Conservation (phyloP, 2,329 filamentous ascomycete genomes). For the Chrysoporthe cubensis region DNA sequence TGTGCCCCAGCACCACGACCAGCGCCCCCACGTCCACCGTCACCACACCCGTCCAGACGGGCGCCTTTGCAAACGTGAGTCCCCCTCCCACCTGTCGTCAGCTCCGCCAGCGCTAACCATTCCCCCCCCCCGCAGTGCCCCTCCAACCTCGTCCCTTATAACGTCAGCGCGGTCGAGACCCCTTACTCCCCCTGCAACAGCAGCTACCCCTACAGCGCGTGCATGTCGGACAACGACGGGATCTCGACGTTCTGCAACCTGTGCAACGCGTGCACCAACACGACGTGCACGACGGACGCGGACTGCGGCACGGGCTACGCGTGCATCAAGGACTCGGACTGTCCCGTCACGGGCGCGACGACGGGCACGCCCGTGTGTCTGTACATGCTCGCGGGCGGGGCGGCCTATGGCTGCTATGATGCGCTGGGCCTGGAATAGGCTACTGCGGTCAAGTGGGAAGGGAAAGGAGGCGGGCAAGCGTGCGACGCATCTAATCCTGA, state of each 20-base stretch:
- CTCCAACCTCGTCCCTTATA: constrained; percentile 25
- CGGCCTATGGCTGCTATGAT: constrained; percentile 20
- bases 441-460: neutral
- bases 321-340: constrained; percentile 26
- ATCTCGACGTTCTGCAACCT: constrained; percentile 26
- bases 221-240: constrained; percentile 25
- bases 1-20: constrained; percentile 23
- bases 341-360: constrained; percentile 15
- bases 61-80: constrained; percentile 25
- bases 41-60: constrained; percentile 26
- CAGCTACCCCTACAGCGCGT: constrained; percentile 16
- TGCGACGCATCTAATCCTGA: neutral
- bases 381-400: constrained; percentile 25
- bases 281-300: constrained; percentile 20
- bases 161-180: constrained; percentile 19
- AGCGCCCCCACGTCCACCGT: constrained; percentile 2
- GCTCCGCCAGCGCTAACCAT: no score
- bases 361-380: constrained; percentile 24
- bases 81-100: no score
- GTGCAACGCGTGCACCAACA: constrained; percentile 16
- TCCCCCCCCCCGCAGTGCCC: constrained; percentile 17
- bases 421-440: neutral
- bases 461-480: neutral
- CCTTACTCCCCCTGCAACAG: constrained; percentile 27
- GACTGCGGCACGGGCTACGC: constrained; percentile 25